A percentile compares a stretch with the other conserved stretches of the same genome.
Conservation (phyloP, 1,284 basidiomycete species). For the Malassezia sp. region DNA sequence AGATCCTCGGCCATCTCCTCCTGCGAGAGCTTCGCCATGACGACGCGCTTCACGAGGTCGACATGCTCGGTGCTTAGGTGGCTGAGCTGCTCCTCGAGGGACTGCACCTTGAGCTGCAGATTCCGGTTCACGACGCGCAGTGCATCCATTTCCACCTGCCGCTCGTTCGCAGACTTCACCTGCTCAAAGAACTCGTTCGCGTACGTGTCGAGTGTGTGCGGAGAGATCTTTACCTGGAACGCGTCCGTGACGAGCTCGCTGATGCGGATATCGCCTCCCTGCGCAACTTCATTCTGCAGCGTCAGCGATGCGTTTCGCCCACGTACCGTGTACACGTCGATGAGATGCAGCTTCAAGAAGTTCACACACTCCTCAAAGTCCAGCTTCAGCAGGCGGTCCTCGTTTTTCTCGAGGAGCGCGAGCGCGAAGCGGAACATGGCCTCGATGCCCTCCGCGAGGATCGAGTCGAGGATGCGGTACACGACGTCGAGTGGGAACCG, state of each 20-base stretch:
- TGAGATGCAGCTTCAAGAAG: conserved; percentile 33
- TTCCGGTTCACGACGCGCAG: conserved; percentile 41
- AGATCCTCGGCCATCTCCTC: conserved; percentile 45
- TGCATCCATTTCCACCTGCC: conserved; percentile 37
- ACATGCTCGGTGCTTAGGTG: conserved; percentile 38
- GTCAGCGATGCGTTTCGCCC: too few relatives aligned
- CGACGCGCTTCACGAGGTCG: conserved; percentile 40
- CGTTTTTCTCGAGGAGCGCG: conserved; percentile 74
- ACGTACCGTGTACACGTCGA: conserved; percentile 27
- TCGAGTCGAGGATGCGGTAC: conserved; percentile 85
- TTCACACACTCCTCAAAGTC: conserved; percentile 32
- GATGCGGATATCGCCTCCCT: conserved; percentile 16
- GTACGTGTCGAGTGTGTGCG: conserved; percentile 32
- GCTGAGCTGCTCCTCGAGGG: conserved; percentile 36
- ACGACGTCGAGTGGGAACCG: conserved; percentile 93
- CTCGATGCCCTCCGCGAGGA: conserved; percentile 90
- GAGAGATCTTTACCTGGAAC: conserved; percentile 36
- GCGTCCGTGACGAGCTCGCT: conserved; percentile 39
- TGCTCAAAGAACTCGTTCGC: conserved; percentile 41
- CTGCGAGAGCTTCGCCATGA: conserved; percentile 40
- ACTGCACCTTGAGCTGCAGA: conserved; percentile 29
- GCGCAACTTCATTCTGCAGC: too few relatives aligned
- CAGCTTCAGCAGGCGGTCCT: conserved; percentile 51
- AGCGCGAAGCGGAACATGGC: conserved; percentile 91
- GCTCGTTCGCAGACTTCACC: conserved; percentile 34